These are phyloP conservation scores for Oryza glaberrima DNA, from an alignment of 176 grass and related monocot genomes.

Conservation along the genomic window DNA sequence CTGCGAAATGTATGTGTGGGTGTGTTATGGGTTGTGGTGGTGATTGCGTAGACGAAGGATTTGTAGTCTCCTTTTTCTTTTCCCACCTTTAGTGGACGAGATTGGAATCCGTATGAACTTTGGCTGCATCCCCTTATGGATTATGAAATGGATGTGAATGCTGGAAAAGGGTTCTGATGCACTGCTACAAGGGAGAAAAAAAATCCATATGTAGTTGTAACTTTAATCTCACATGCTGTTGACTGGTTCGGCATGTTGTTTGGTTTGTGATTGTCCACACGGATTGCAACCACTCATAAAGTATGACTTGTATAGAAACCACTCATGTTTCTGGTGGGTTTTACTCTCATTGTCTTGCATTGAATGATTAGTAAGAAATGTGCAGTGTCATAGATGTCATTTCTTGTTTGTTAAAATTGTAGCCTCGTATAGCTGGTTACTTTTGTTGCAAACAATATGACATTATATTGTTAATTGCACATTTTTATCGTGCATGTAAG, in stretches of 20 bases:
- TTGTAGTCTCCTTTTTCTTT: not conserved
- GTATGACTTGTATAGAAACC: too few species aligned
- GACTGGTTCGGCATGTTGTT: not conserved
- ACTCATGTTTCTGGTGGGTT: not conserved
- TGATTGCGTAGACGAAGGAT: conserved; percentile 5
- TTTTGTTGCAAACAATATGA: not conserved
- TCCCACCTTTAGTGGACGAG: not conserved
- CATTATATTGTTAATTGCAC: not conserved
- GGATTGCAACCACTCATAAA: too few species aligned
- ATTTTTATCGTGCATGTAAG: not conserved
- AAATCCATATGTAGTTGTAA: too few species aligned
- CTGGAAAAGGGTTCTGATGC: not conserved
- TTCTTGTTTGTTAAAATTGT: not conserved
- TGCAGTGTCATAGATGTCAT: not conserved
- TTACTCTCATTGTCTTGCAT: not conserved
- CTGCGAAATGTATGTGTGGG: conserved; percentile 9
- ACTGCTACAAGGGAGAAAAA: not conserved
- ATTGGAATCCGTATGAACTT: too few species aligned
- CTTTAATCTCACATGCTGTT: too few species aligned
- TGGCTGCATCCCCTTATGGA: too few species aligned
- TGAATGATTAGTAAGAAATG: not conserved
- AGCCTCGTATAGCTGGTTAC: not conserved
- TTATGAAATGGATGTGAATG: conserved; percentile 2
- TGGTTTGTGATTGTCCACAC: not conserved
- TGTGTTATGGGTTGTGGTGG: not conserved